Evolutionary conservation across 2,329 filamentous ascomycete species (phyloP).

Genomic region (Fusarium fracticaudum): DNA sequence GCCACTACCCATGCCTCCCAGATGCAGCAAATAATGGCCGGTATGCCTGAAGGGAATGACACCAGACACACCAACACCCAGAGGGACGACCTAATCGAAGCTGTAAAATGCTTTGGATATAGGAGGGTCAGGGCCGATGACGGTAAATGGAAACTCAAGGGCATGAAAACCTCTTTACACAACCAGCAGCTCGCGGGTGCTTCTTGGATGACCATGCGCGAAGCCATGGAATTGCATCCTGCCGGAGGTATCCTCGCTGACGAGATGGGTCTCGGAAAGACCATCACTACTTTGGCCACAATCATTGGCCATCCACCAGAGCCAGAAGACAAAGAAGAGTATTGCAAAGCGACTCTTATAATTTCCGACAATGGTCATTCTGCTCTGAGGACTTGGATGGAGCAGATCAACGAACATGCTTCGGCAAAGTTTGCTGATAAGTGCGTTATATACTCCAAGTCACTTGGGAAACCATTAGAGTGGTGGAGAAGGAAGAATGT

Average conservation of each 20-base stretch:
- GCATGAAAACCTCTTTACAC: constrained; percentile 48
- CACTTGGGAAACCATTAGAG: too few species aligned
- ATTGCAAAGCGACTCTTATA: constrained; percentile 49
- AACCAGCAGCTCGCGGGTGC: constrained; percentile 61
- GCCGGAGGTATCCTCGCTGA: constrained; percentile 69
- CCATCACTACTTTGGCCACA: constrained; percentile 76
- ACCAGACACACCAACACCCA: background rate
- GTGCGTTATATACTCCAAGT: too few species aligned
- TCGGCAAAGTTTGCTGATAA: rapidly evolving
- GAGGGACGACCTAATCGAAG: too few species aligned
- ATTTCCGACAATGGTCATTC: constrained; percentile 20
- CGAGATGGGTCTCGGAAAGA: constrained; percentile 74
- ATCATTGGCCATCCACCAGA: constrained; percentile 67
- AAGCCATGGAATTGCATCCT: constrained; percentile 54
- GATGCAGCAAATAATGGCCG: too few species aligned
- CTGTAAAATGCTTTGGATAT: constrained; percentile 32
- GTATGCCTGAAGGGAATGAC: constrained; percentile 26
- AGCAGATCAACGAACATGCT: background rate
- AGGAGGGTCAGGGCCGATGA: constrained; percentile 8
- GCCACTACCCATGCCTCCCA: too few species aligned
- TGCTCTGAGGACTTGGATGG: background rate
- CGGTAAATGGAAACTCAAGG: constrained; percentile 19
- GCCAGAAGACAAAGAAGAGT: constrained; percentile 48
- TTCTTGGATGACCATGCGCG: constrained; percentile 64
- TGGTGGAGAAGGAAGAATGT: too few species aligned